Percentiles rank a stretch among this genome's conserved stretches.
These are phyloP conservation scores for Epipyxis sp. DNA, from an alignment of 108 stramenopile genomes.

Conservation along the genomic window DNA sequence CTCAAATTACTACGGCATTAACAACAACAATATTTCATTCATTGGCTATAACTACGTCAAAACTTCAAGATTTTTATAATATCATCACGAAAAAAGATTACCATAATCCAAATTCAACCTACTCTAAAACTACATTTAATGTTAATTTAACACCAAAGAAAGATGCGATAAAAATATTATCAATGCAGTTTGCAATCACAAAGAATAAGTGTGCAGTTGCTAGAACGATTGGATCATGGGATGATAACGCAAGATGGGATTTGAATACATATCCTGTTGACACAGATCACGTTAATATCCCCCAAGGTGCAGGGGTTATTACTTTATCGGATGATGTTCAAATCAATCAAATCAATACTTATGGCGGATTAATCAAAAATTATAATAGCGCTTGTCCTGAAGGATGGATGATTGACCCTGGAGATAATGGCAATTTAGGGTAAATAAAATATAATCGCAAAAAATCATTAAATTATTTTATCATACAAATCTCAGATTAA, in stretches of 20 bases:
- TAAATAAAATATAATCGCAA: background rate
- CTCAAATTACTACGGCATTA: too few species aligned
- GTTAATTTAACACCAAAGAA: too few species aligned
- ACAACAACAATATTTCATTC: too few species aligned
- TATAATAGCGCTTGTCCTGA: background rate
- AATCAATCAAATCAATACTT: background rate
- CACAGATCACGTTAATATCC: background rate
- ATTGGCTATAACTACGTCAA: too few species aligned
- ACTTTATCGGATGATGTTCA: background rate
- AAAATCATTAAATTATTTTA: background rate
- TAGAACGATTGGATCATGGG: background rate
- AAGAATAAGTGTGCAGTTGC: too few species aligned
- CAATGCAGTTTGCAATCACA: too few species aligned
- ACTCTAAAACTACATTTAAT: too few species aligned
- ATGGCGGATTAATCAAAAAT: background rate
- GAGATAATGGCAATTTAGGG: too few species aligned
- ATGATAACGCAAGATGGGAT: background rate
- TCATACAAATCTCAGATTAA: background rate
- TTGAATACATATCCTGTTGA: background rate
- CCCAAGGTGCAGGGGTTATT: background rate
- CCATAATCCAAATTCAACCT: too few species aligned
- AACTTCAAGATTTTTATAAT: too few species aligned
- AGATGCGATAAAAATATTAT: too few species aligned
- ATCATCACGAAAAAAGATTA: too few species aligned
- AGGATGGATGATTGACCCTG: background rate